Percentiles rank a stretch among this genome's conserved stretches.
Conservation (phyloP, 2,329 filamentous ascomycete species). For the Colletotrichum brevisporum region DNA sequence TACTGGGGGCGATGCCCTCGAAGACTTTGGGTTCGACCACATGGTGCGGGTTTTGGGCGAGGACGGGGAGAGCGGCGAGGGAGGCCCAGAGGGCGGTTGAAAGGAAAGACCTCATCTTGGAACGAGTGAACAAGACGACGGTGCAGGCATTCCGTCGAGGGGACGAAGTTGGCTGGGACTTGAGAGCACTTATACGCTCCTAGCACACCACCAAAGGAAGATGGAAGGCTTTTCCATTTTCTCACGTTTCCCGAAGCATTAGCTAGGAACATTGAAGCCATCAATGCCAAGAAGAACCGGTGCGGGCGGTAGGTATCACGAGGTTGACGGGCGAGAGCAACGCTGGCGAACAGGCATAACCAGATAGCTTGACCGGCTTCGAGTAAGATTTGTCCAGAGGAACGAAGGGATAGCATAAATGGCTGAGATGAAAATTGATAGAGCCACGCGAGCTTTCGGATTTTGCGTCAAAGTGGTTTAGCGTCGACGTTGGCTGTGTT, state of each 20-base stretch:
- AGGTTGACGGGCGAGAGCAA: background rate
- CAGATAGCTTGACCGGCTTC: background rate
- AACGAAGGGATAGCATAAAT: background rate
- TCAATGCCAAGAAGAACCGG: background rate
- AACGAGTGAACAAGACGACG: background rate
- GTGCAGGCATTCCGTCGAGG: background rate
- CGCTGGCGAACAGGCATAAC: background rate
- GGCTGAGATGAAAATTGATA: conserved; percentile 8
- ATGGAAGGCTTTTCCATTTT: no score
- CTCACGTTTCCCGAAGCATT: no score
- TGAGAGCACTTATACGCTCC: background rate
- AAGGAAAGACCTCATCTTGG: conserved; percentile 3
- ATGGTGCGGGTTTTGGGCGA: conserved; percentile 17
- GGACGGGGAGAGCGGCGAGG: background rate
- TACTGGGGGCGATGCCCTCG: conserved; percentile 1
- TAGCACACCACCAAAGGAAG: no score
- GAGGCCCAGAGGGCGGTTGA: background rate
- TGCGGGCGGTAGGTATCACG: background rate
- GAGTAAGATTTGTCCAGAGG: background rate
- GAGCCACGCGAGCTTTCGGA: conserved; percentile 8
- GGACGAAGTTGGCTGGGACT: background rate
- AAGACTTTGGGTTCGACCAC: conserved; percentile 2
- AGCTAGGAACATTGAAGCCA: background rate
- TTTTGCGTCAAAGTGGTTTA: conserved; percentile 18
- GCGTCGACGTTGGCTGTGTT: background rate